phyloP scores from a whole-genome alignment of 2,329 filamentous ascomycete species.

The Hysterium pulicare region DNA sequence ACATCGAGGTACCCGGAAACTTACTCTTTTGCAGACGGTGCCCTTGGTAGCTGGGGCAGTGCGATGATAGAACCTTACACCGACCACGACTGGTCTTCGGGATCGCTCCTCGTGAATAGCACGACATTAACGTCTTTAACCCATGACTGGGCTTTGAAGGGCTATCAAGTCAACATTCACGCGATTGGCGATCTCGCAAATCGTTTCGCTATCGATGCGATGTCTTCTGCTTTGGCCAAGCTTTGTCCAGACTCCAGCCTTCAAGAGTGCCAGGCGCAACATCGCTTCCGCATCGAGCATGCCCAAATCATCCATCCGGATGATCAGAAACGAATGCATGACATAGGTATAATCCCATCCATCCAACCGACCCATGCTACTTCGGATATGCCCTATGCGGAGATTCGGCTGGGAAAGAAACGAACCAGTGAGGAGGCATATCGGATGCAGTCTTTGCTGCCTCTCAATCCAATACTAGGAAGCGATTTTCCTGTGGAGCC shows the following conservation, averaged over 20 bases:
- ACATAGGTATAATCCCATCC: constrained; percentile 62
- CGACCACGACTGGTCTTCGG: constrained; percentile 59
- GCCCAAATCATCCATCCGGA: constrained; percentile 65
- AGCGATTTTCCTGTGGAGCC: constrained; percentile 72
- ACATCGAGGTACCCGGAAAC: neutral
- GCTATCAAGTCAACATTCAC: constrained; percentile 69
- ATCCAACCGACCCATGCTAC: constrained; percentile 72
- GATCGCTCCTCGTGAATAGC: constrained; percentile 65
- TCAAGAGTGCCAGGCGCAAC: constrained; percentile 50
- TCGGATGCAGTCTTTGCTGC: constrained; percentile 61
- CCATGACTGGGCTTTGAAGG: constrained; percentile 56
- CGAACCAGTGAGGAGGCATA: constrained; percentile 60
- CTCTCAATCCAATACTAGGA: constrained; percentile 56
- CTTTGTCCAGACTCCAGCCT: constrained; percentile 46
- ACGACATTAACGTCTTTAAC: constrained; percentile 55
- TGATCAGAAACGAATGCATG: constrained; percentile 59
- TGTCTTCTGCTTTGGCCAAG: constrained; percentile 54
- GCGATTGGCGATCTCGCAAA: constrained; percentile 70
- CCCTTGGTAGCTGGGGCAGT: constrained; percentile 68
- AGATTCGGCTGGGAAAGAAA: constrained; percentile 54
- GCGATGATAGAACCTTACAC: constrained; percentile 68
- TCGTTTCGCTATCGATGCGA: constrained; percentile 60
- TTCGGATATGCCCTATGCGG: constrained; percentile 67
- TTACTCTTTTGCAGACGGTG: constrained; percentile 54
- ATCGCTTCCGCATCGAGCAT: constrained; percentile 67